Conservation (phyloP, 257 asterid genomes). For the Marsdenia floribunda region DNA sequence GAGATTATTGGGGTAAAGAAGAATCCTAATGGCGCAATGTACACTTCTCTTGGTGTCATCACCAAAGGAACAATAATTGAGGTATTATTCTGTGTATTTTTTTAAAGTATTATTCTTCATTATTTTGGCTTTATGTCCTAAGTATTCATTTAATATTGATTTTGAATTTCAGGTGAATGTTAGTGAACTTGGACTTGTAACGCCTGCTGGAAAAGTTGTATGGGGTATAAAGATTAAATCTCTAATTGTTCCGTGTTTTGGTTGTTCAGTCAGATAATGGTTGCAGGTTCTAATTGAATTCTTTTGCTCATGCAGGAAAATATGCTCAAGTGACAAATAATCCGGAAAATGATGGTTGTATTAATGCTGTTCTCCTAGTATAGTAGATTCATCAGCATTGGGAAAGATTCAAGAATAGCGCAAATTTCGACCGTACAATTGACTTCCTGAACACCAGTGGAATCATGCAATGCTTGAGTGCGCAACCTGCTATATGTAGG, state of each 20-base stretch:
- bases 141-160: slow-evolving; percentile 1
- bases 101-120: background rate
- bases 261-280: background rate
- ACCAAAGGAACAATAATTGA: slow-evolving; percentile 89
- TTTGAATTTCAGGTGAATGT: slow-evolving; percentile 62
- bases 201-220: slow-evolving; percentile 96
- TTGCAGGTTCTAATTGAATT: background rate
- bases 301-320: slow-evolving; percentile 55
- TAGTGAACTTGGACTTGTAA: slow-evolving; percentile 93
- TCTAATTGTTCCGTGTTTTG: background rate
- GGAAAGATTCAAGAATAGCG: background rate
- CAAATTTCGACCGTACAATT: background rate
- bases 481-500: background rate
- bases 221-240: slow-evolving; percentile 58
- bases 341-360: slow-evolving; percentile 96
- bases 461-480: background rate
- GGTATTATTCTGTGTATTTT: slow-evolving; percentile 35
- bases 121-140: background rate
- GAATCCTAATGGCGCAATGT: slow-evolving; percentile 94
- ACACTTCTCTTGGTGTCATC: slow-evolving; percentile 88
- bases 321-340: slow-evolving; percentile 94
- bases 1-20: slow-evolving; percentile 96
- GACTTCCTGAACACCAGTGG: background rate
- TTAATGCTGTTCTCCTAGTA: slow-evolving; percentile 85
- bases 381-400: slow-evolving; percentile 18